phyloP scores from a whole-genome alignment of 306 rosid species.

The Sindora glabra region DNA sequence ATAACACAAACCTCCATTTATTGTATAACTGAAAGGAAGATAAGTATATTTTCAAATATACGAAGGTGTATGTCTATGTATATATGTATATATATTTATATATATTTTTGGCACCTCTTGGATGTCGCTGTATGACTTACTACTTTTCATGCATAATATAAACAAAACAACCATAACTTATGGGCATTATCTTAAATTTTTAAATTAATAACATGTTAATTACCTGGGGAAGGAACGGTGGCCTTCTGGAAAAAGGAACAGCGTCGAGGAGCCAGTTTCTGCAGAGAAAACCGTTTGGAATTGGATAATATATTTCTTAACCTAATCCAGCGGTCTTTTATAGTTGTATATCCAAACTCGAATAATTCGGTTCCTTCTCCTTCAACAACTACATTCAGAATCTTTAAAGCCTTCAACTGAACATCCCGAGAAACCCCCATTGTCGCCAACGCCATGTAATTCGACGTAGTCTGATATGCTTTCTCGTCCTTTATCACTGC shows the following conservation, averaged over 20 bases:
- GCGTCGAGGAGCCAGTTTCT: constrained; percentile 15
- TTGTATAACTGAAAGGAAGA: too few species aligned
- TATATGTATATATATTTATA: too few species aligned
- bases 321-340: constrained; percentile 31
- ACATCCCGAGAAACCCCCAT: constrained; percentile 39
- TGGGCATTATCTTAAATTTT: too few species aligned
- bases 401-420: constrained; percentile 36
- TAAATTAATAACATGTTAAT: background rate
- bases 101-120: too few species aligned
- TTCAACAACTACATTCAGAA: constrained; percentile 24
- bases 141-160: too few species aligned
- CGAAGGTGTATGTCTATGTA: too few species aligned
- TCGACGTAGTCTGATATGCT: constrained; percentile 32
- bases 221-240: constrained; percentile 45
- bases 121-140: too few species aligned
- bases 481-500: constrained; percentile 42
- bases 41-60: too few species aligned
- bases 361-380: constrained; percentile 24
- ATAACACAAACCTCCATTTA: too few species aligned
- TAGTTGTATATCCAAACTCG: constrained; percentile 26
- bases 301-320: constrained; percentile 16
- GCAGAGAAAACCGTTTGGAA: constrained; percentile 44
- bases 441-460: background rate
- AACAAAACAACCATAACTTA: too few species aligned
- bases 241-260: constrained; percentile 20